Base-by-base conservation (phyloP, 352 stramenopile species). In the Plasmopara muralis region DNA sequence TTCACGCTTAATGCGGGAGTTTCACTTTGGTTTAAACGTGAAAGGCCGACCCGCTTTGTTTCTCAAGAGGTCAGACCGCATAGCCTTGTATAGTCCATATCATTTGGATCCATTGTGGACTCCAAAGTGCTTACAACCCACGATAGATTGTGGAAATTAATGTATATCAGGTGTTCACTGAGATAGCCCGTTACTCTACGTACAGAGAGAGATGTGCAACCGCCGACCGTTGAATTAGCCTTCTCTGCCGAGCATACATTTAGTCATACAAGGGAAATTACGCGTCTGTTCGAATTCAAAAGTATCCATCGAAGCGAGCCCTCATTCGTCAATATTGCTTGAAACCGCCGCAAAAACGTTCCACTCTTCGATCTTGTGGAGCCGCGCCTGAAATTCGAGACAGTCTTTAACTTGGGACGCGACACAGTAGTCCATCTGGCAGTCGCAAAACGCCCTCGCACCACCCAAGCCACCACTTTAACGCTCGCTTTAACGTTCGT, bases 291-390 rank as follows among this genome's bases (percentile, higher is more conserved):
- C 43, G 39, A 9, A 6, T 5, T n/a, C 50, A 51, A 49, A 42
- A 9, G 53, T 70, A 55, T 64, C 57, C 49, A 66, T 53, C 51
- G 40, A 47, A 56, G 46, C n/a, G 16, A 25, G 9, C 0, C n/a
- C 15, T 51, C 18, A 64, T 68, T 68, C 48, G 55, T 13, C 20
- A 12, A 55, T 56, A 61, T 30, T 14, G 1, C 15, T 28, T 33
- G 38, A 68, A 74, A 72, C 49, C 46, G 58, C 53, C 43, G 40
- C 56, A 52, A 72, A 74, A 66, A 25, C 50, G 56, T 67, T 66
- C 51, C 65, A 62, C 56, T 52, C 53, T 60, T 68, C 46, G 55
- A 68, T 69, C 64, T 72, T 66, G 48, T 46, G 60, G 42, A 64
- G 64, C 44, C 56, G 61, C 56, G 37, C 6, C 9, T 29, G 42